Evolutionary conservation across 2,329 filamentous ascomycete genomes (phyloP).

Genomic region (Pseudohalonectria lignicola): DNA sequence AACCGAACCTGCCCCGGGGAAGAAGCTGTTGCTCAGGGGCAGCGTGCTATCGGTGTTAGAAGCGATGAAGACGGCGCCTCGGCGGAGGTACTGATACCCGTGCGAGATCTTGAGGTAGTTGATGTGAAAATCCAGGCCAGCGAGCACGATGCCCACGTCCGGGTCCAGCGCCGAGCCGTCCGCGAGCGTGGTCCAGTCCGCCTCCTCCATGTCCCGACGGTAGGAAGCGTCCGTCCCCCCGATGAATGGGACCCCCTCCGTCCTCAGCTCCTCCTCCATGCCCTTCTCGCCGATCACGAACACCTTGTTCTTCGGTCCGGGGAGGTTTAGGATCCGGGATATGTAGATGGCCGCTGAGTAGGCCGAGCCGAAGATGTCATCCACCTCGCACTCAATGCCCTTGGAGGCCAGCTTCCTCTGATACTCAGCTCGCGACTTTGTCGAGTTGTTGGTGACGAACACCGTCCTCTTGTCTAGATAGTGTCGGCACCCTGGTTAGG

Average conservation of each 20-base stretch:
- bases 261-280: conserved; percentile 76
- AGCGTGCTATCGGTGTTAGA: conserved; percentile 91
- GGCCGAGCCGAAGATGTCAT: conserved; percentile 92
- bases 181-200: conserved; percentile 71
- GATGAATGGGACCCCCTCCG: conserved; percentile 69
- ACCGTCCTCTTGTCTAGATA: conserved; percentile 72
- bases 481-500: conserved; percentile 4
- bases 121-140: conserved; percentile 85
- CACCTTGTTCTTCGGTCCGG: conserved; percentile 76
- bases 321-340: conserved; percentile 75
- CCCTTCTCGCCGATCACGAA: conserved; percentile 87
- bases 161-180: conserved; percentile 69
- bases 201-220: conserved; percentile 66
- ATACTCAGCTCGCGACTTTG: conserved; percentile 88
- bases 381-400: conserved; percentile 67
- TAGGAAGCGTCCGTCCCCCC: conserved; percentile 77
- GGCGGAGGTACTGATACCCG: conserved; percentile 75
- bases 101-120: conserved; percentile 88
- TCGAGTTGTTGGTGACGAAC: conserved; percentile 98
- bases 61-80: conserved; percentile 77
- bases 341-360: conserved; percentile 97
- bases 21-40: conserved; percentile 70
- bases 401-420: conserved; percentile 78
- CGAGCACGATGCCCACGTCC: conserved; percentile 80
- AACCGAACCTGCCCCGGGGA: conserved; percentile 82